Conservation (phyloP, 2,329 filamentous ascomycete genomes). For the Microsporum audouinii region DNA sequence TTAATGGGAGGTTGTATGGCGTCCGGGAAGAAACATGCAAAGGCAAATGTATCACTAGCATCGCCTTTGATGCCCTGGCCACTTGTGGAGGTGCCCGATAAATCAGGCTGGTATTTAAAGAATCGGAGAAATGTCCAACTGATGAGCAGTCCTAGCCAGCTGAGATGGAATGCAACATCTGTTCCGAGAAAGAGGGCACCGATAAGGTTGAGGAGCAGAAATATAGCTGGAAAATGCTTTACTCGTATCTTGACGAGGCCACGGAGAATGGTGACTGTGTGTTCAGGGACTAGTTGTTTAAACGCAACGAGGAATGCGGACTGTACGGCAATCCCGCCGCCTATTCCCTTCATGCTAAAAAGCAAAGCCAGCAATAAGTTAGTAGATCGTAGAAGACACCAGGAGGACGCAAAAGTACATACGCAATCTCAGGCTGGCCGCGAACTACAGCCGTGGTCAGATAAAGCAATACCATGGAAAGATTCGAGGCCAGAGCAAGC, state of each 20-base stretch:
- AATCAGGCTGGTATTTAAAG: conserved; percentile 58
- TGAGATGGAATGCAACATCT: conserved; percentile 68
- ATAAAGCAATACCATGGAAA: conserved; percentile 61
- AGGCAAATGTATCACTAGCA: conserved; percentile 90
- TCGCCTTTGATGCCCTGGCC: conserved; percentile 62
- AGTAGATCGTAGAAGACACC: not conserved
- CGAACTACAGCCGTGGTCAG: conserved; percentile 60
- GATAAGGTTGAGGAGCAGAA: conserved; percentile 57
- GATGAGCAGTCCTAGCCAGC: conserved; percentile 68
- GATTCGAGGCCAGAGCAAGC: conserved; percentile 67
- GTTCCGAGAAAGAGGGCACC: conserved; percentile 54
- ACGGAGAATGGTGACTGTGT: conserved; percentile 88
- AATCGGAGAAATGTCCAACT: conserved; percentile 96
- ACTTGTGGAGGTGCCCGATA: conserved; percentile 43
- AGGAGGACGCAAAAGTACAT: conserved; percentile 13
- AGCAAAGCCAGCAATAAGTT: not conserved
- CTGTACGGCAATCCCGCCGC: conserved; percentile 79
- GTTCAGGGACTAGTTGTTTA: conserved; percentile 92
- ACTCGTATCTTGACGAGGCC: conserved; percentile 83
- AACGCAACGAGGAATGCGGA: conserved; percentile 92
- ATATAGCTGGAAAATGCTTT: conserved; percentile 66
- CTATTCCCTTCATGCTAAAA: conserved; percentile 64
- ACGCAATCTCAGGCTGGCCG: conserved; percentile 29
- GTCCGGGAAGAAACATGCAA: conserved; percentile 89
- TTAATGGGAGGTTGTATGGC: conserved; percentile 67